Base-by-base conservation (phyloP, 495 filamentous ascomycete species). In the Xanthoparmelia taractica region DNA sequence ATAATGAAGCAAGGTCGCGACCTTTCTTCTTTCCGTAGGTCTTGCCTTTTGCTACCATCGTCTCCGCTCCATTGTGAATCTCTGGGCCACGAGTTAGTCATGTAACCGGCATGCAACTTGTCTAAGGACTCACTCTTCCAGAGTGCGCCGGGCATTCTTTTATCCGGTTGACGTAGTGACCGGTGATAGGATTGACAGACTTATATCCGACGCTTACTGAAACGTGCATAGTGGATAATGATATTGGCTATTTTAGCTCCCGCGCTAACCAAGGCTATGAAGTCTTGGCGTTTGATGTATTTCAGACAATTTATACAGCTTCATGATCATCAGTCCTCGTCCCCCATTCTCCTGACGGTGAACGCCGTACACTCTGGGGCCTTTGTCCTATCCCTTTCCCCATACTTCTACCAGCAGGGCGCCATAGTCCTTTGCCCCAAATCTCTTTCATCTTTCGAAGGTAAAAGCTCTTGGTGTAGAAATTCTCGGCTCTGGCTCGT, bases 371-470 rank as follows among this genome's bases (percentile, higher is more conserved):
- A 38, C 17, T 33, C 59, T 10, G 15, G 45, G 13, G 17, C 13
- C 52, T 60, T 18, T 6, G 13, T 25, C 43, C 27, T 31, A 25
- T 50, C 45, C 40, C 7, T 50, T 27, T n/a, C 23, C 38, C 20
- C 2, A 40, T 2, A 25, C 25, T 40, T 18, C 5, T 31, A 18
- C 8, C n/a, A 20, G 52, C 33, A 13, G 0, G 7, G 33, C 41
- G 5, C 45, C 43, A 25, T 60, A 27, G n/a, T 58, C 62, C 34
- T 52, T 34, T 15, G n/a, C 70, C 68, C 65, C 68, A 74, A 34
- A 73, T 61, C 20, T 59, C 43, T 40, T 73, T 60, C 54, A 70
- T 69, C 27, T 66, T 62, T 12, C 56, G 57, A 8, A 75, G 64
- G 27, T 72, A 71, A 27, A 63, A 55, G 23, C 36, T 34, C 7